Evolutionary conservation across 306 rosid species (phyloP), one percentile per base, ranked within the genome.

Genomic region (Prunus mume): DNA sequence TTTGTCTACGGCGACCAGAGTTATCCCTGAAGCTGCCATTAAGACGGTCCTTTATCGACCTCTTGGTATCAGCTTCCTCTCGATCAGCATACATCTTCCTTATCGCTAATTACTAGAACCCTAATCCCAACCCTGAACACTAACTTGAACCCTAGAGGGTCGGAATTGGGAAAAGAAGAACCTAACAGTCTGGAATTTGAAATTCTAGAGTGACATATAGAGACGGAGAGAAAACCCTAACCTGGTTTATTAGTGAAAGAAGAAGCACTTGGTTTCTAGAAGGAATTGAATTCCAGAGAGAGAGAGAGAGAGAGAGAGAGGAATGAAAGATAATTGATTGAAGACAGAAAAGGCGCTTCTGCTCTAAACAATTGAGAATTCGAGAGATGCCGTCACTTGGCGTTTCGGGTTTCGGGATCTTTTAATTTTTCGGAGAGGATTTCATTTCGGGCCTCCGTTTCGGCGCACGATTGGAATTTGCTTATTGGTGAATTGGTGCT

Each of bases 1-100:
- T 20, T 76, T 83, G 93, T n/a, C 88, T 85, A 3, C 85, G 91
- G 64, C 92, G 85, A 71, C 77, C 54, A 72, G 92, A 75, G 52
- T 74, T 83, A 49, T 74, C 79, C 46, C 71, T 58, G 60, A 79
- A 75, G 79, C 75, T 88, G 6, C 96, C 96, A 79, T 89, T 86
- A 47, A 96, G 98, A 2, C 99, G 97, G 32, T 96, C 99, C 89
- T 87, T 92, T 43, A 90, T 86, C 25, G 99, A 91, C 85, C 93
- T 91, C 79, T 87, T 88, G 18, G 72, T 71, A 15, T 87, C 98
- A 66, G 82, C 80, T 73, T 91, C 98, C 81, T 85, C 93, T 62
- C 94, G 92, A 91, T 96, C 99, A 77, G 99, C 86, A 81, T 96
- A 96, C 99, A 92, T 95, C 76, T 76, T 38, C 18, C 58, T 28